Base-by-base conservation (phyloP, 352 stramenopile genomes). In the Phytophthora citrophthora region DNA sequence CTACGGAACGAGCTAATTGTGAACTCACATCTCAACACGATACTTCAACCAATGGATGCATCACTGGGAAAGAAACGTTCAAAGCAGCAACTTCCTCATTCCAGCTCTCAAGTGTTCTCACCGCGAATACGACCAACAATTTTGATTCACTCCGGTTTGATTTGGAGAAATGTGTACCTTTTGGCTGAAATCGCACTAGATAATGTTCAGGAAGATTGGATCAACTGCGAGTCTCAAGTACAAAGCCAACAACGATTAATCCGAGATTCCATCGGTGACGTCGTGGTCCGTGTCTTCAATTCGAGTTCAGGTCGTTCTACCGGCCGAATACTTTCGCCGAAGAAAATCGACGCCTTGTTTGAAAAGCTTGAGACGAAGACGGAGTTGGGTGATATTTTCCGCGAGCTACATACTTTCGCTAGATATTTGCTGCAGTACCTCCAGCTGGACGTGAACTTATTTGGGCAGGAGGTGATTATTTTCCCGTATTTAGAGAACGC, bases 161-260 rank as follows among this genome's bases (percentile, higher is more conserved):
- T 91, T 26, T 91, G 80, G 80, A 78, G 72, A 18, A 74, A 74
- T 38, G 58, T 53, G 12, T 90, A 88, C 44, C 59, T 90, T 12
- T 57, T 90, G 12, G 73, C 61, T 20, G 72, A 77, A 13, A 62
- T 86, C 4, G 34, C 64, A 2, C 53, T 82, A 1, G 53, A 74
- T n/a, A 54, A 36, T 31, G 5, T 15, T 32, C 40, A 61, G 20
- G 46, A 26, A 8, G 8, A 2, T 40, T 20, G 44, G 12, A 45
- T 20, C 5, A 20, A 50, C 10, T 27, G n/a, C 26, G 57, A 26
- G 39, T 47, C 51, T 16, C 67, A 62, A 44, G 18, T 20, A 1
- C 34, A 15, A 26, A 51, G 29, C 34, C 58, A 7, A 10, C 29
- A 24, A 2, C 49, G 58, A 18, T 40, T 54, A 36, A 68, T 75